Evolutionary conservation across 495 filamentous ascomycete species (phyloP), one percentile per base, ranked within the genome.

Genomic region (Trichoderma orchidacearum): DNA sequence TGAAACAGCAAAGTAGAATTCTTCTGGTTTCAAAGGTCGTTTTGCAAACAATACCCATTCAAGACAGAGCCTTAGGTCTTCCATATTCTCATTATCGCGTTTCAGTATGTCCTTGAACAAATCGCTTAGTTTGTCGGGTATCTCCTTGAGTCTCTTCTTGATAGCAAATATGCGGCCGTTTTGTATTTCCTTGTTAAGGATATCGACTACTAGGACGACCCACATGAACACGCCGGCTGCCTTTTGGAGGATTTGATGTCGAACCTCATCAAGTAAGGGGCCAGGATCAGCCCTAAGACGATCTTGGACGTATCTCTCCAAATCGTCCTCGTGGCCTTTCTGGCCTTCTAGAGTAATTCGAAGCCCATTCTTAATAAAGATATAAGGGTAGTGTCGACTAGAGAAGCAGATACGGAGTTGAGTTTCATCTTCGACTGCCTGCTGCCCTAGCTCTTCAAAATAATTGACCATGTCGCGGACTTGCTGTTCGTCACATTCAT

Each of bases 151-250:
- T 31, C 30, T 8, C 53, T 59, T 55, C 23, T 53, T 56, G 23
- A 56, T 30, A 30, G 56, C 32, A 7, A 7, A 48, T 8, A 70
- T 58, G 9, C 59, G 63, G 38, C 66, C 70, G 0, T 62, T 45
- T 21, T 53, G 32, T 55, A 60, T 62, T 30, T 72, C 69, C 23
- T 60, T 64, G 55, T 70, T 72, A 1, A 75, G 62, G 30, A 72
- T 72, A 5, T 66, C 55, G 3, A 72, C 64, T 45, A 73, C 67
- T 6, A 71, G 52, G 1, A 70, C 60, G 3, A 71, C 66, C 72
- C 71, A 76, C 51, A 74, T 58, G 30, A 76, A 76, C 21, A 74
- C 61, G 3, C 73, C 70, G 17, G 61, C 41, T 35, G 72, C 61
- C 56, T 70, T 75, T 0, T 52, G 5, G 2, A 70, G 61, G 32